These are phyloP conservation scores for Anacardium occidentale DNA, from an alignment of 345 rosid species.

Conservation along the genomic window DNA sequence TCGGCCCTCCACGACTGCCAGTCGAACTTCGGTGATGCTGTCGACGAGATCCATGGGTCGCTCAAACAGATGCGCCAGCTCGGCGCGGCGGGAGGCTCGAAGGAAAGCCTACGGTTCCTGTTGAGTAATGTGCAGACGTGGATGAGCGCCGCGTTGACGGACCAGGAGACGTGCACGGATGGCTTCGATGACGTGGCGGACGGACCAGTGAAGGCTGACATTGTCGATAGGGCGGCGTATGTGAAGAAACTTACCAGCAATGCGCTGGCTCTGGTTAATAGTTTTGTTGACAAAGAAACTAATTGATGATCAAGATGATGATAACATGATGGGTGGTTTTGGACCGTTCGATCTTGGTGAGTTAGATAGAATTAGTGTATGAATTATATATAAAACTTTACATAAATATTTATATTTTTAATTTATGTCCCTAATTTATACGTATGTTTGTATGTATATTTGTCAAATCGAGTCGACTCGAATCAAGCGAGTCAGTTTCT, in stretches of 20 bases:
- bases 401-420: too few relatives aligned
- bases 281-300: slow-evolving; percentile 48
- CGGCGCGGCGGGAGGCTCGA: slow-evolving; percentile 33
- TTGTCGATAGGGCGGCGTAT: slow-evolving; percentile 38
- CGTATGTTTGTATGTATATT: background rate
- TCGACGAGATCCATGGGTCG: slow-evolving; percentile 78
- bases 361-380: background rate
- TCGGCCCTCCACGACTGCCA: slow-evolving; percentile 85
- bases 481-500: too few relatives aligned
- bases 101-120: slow-evolving; percentile 57
- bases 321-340: background rate
- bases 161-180: slow-evolving; percentile 83
- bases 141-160: slow-evolving; percentile 91
- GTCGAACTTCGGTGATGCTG: slow-evolving; percentile 78
- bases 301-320: slow-evolving; percentile 19
- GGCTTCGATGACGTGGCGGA: slow-evolving; percentile 69
- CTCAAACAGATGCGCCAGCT: slow-evolving; percentile 63
- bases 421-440: background rate
- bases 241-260: slow-evolving; percentile 77
- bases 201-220: slow-evolving; percentile 41
- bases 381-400: background rate
- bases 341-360: background rate
- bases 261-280: slow-evolving; percentile 71
- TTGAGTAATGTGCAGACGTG: slow-evolving; percentile 89
- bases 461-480: background rate